Evolutionary conservation across 345 rosid genomes (phyloP), one percentile per base, ranked within the genome.

Genomic region (Gossypium australe): DNA sequence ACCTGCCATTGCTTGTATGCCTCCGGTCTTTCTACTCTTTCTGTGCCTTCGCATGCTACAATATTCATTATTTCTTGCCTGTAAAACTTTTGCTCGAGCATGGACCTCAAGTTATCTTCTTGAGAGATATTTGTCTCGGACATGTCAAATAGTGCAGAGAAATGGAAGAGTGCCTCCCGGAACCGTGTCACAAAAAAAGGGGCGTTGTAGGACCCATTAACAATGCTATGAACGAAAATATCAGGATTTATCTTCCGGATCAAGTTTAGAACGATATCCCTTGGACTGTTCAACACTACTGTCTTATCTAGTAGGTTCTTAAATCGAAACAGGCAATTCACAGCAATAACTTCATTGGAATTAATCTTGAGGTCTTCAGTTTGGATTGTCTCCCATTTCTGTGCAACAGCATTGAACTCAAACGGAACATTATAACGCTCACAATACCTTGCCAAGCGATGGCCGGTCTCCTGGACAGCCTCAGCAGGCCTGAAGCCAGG

Each of bases 1-100:
- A 12, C 79, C 43, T 81, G 89, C 90, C 90, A 84, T 72, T 87
- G 89, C 85, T 81, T 87, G 75, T 85, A 85, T 3, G 86, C 81
- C 79, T 87, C 90, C 0, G 89, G 86, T 75, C 89, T 82, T 74
- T 82, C 87, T 4, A 84, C 76, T 78, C 91, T 78, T 34, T 79
- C 89, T 56, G 45, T 2, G 17, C 87, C 89, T 75, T 87, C 91
- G 17, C 85, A 85, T 0, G 89, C 89, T 12, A 85, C 64, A 2
- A 76, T 80, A 70, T 85, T 87, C 81, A 81, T 81, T 2, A 77
- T 75, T 34, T 80, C 85, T 55, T 70, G 73, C 27, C 86, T 82
- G 43, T 51, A 79, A 29, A 79, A 38, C 76, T 85, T 81, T 22
- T 71, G 43, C 80, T 85, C 91, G 14, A 75, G 49, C 72, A 77